Percentiles rank a stretch among this genome's conserved stretches.
Conservation (phyloP, 202 grass and related monocot species). For the Digitaria exilis region DNA sequence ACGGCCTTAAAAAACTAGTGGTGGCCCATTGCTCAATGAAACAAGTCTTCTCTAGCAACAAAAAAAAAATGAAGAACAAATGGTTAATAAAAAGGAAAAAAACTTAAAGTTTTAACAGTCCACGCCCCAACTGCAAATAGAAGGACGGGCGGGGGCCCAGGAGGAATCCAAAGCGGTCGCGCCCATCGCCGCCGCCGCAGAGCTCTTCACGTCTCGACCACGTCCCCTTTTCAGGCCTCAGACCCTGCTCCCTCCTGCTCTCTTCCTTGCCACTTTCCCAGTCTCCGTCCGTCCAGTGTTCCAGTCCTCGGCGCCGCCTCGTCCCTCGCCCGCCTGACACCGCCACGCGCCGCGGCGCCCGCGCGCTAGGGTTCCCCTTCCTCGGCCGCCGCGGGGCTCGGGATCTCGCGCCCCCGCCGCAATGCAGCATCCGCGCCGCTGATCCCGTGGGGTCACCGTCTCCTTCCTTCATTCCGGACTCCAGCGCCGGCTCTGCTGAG, state of each 20-base stretch:
- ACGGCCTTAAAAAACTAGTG: too few species aligned
- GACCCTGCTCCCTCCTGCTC: background rate
- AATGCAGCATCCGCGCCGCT: constrained; percentile 39
- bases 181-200: constrained; percentile 7
- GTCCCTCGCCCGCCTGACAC: constrained; percentile 20
- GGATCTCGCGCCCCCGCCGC: constrained; percentile 37
- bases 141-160: background rate
- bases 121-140: background rate
- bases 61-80: background rate
- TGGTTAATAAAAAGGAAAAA: background rate
- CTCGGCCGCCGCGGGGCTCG: constrained; percentile 1
- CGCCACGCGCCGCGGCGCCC: constrained; percentile 29
- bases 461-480: too few species aligned
- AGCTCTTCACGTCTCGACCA: background rate
- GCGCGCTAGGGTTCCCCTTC: constrained; percentile 45
- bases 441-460: constrained; percentile 18
- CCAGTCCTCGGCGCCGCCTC: constrained; percentile 2
- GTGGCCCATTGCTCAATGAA: background rate
- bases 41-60: background rate
- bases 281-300: background rate
- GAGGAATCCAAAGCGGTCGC: constrained; percentile 11
- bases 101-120: background rate
- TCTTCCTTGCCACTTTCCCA: background rate
- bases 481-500: too few species aligned
- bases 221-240: background rate